Conservation (phyloP, 73 alveolate genomes). For the Strombidium stylifer region DNA sequence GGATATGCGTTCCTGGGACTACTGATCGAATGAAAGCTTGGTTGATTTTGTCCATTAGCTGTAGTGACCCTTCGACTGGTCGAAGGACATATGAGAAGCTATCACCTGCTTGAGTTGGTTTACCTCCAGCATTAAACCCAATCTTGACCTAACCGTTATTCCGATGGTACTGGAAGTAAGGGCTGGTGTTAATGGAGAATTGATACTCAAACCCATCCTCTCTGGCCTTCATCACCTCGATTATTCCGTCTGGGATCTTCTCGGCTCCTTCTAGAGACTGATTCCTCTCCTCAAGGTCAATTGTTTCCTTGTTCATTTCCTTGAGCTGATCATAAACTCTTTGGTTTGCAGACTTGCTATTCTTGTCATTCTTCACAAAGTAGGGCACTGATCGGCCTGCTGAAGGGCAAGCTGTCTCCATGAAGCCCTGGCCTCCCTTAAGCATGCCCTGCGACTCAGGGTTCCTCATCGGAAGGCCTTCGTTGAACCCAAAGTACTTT, state of each 20-base stretch:
- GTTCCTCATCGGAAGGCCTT: constrained; percentile 14
- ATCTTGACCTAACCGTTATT: constrained; percentile 85
- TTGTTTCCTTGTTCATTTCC: neutral
- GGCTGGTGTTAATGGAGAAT: constrained; percentile 77
- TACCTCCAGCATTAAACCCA: constrained; percentile 55
- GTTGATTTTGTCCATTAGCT: constrained; percentile 66
- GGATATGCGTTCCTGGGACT: constrained; percentile 63
- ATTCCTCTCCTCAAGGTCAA: neutral
- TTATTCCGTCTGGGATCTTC: constrained; percentile 87
- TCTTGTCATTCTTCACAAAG: neutral
- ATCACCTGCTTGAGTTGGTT: constrained; percentile 9
- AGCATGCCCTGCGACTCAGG: constrained; percentile 36
- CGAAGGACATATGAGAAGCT: constrained; percentile 4
- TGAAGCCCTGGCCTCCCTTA: neutral
- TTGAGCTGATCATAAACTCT: neutral
- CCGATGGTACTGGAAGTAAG: constrained; percentile 83
- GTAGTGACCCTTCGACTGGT: constrained; percentile 67
- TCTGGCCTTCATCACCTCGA: constrained; percentile 65
- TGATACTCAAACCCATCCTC: constrained; percentile 60
- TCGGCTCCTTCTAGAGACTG: constrained; percentile 1
- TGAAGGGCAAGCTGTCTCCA: neutral
- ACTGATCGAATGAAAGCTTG: constrained; percentile 76
- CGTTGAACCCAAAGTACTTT: constrained; percentile 23
- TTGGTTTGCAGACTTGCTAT: neutral
- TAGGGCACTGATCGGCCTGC: neutral